These are phyloP conservation scores for Tremella yokohamensis DNA, from an alignment of 768 basidiomycete genomes.

Conservation along the genomic window DNA sequence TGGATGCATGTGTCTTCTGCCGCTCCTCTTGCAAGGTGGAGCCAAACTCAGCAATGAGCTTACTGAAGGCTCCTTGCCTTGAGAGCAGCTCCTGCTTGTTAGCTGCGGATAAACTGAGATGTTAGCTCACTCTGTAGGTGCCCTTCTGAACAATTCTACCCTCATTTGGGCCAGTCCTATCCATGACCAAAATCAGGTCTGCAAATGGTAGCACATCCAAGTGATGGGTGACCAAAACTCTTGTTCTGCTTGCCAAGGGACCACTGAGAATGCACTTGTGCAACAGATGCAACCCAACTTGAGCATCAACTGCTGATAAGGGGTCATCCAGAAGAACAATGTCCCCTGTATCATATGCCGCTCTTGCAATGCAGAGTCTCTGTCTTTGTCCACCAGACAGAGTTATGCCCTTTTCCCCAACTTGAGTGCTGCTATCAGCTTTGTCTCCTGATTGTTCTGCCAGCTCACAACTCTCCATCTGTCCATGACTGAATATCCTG, in stretches of 20 bases:
- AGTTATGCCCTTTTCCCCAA: conserved; percentile 69
- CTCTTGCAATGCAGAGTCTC: conserved; percentile 41
- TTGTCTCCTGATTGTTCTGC: conserved; percentile 59
- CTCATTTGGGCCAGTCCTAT: conserved; percentile 16
- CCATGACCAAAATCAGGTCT: conserved; percentile 46
- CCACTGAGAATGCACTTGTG: conserved; percentile 58
- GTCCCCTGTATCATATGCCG: conserved; percentile 33
- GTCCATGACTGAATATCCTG: conserved; percentile 32
- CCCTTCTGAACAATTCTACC: conserved; percentile 61
- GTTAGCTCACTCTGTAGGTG: conserved; percentile 53
- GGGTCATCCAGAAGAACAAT: conserved; percentile 50
- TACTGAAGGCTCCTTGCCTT: conserved; percentile 35
- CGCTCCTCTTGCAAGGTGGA: conserved; percentile 59
- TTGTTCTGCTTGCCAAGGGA: conserved; percentile 58
- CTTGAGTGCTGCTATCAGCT: conserved; percentile 60
- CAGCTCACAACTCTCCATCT: conserved; percentile 46
- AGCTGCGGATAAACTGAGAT: neutral
- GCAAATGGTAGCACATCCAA: conserved; percentile 44
- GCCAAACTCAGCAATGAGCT: conserved; percentile 52
- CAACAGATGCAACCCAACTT: conserved; percentile 66
- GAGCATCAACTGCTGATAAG: conserved; percentile 72
- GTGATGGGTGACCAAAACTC: conserved; percentile 58
- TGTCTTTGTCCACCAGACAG: conserved; percentile 49
- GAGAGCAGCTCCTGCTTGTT: conserved; percentile 48
- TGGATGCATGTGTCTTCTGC: conserved; percentile 12